A percentile compares a stretch with the other conserved stretches of the same genome.
These are phyloP conservation scores for Pythium aristosporum DNA, from an alignment of 352 stramenopile genomes.

Conservation along the genomic window DNA sequence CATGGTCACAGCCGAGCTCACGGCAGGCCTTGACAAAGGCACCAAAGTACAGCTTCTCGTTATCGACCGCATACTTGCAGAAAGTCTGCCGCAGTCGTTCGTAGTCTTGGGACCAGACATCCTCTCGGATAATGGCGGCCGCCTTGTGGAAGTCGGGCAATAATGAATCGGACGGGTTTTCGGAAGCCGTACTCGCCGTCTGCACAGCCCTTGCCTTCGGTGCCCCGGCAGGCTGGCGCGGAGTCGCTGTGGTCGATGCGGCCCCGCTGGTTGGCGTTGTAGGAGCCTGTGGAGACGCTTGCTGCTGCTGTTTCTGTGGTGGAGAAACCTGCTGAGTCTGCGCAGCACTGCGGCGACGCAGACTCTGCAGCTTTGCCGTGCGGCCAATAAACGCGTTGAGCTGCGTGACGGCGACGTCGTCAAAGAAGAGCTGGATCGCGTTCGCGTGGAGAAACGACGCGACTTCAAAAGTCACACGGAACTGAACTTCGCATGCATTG, in stretches of 20 bases:
- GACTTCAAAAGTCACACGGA: conserved; percentile 83
- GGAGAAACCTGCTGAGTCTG: not conserved
- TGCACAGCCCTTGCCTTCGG: not conserved
- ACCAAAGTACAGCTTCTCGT: conserved; percentile 57
- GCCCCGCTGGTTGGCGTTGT: not conserved
- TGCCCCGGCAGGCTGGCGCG: not conserved
- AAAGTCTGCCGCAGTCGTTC: conserved; percentile 52
- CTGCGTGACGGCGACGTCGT: conserved; percentile 78
- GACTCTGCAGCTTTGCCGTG: conserved; percentile 51
- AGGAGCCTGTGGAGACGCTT: not conserved
- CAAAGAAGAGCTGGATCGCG: conserved; percentile 83
- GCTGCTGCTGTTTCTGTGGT: conserved; percentile 13
- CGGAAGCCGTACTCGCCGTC: conserved; percentile 17
- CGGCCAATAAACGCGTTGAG: conserved; percentile 81
- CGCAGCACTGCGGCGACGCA: conserved; percentile 20
- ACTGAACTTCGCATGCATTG: conserved; percentile 69
- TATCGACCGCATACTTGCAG: conserved; percentile 44
- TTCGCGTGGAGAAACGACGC: conserved; percentile 78
- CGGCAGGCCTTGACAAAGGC: conserved; percentile 65
- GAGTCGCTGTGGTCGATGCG: not conserved
- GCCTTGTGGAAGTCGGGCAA: conserved; percentile 23
- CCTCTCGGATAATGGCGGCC: conserved; percentile 38
- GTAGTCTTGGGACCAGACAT: conserved; percentile 56
- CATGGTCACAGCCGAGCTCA: conserved; percentile 54
- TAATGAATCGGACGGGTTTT: not conserved